Evolutionary conservation across 2,329 filamentous ascomycete species (phyloP), one percentile per base, ranked within the genome.

Genomic region (Aureobasidium sp.): DNA sequence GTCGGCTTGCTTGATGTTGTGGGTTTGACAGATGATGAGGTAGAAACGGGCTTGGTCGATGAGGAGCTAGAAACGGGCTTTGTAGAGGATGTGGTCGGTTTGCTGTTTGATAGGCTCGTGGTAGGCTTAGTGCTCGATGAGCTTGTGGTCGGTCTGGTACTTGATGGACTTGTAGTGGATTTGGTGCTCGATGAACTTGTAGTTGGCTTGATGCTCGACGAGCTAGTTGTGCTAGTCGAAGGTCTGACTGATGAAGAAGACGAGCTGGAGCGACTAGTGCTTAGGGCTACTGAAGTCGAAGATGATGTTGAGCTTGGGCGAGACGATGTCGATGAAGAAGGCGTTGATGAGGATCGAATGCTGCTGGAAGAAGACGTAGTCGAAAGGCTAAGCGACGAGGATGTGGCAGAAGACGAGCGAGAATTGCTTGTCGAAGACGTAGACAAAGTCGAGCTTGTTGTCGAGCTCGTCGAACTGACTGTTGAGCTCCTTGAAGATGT

Each of bases 111-210:
- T 15, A 43, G 50, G 25, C 20, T 51, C 2, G 58, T 50, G 18
- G 20, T 36, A 3, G 53, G 36, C 33, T 55, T 55, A 6, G n/a
- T 27, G 36, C 53, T 55, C 16, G 33, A 13, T 4, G 53, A 55
- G 33, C 15, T 33, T 18, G 48, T 56, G 7, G 36, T 56, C 1
- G 53, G 38, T 36, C 42, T 56, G 33, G 16, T 40, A 16, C 33
- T 58, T 16, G 54, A 40, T 4, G 54, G 15, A 38, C 47, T 50
- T 9, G 47, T 29, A 18, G 47, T 42, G 15, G 25, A 38, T 18
- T 53, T 53, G 27, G 20, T 42, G 36, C 38, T 63, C 11, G 58
- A 61, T 36, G 45, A 51, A 25, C 45, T 53, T 9, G 31, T 63
- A 15, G 47, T 63, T 2, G 60, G 53, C 7, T 53, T 51, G 27